phyloP scores from a whole-genome alignment of 495 filamentous ascomycete genomes.

The Chaetomium cochliodes region DNA sequence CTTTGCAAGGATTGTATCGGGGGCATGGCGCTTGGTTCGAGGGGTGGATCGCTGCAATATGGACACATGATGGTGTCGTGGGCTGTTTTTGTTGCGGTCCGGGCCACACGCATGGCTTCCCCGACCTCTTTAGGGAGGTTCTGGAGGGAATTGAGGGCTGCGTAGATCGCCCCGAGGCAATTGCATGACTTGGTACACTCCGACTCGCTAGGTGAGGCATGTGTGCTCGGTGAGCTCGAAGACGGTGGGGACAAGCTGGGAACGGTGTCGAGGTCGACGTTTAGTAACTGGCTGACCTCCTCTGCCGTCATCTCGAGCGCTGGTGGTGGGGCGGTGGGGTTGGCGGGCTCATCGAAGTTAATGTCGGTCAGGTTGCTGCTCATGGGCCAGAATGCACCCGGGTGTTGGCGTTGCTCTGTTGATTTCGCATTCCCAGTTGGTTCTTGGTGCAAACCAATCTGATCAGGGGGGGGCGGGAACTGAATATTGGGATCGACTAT shows the following conservation, averaged over 20 bases:
- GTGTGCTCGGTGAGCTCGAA: constrained; percentile 12
- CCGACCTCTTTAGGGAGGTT: constrained; percentile 43
- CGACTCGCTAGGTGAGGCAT: constrained; percentile 1
- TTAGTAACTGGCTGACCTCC: constrained; percentile 20
- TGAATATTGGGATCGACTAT: constrained; percentile 26
- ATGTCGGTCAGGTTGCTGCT: constrained; percentile 17
- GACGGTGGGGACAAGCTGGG: constrained; percentile 29
- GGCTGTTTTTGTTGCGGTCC: constrained; percentile 56
- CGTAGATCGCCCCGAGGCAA: constrained; percentile 45
- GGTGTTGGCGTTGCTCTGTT: neutral
- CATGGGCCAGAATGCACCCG: constrained; percentile 15
- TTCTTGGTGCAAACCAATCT: neutral
- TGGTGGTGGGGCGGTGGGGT: neutral
- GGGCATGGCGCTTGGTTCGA: constrained; percentile 24
- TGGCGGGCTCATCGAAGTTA: constrained; percentile 19
- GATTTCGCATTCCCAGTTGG: neutral
- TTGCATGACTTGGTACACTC: constrained; percentile 28
- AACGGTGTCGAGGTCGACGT: constrained; percentile 12
- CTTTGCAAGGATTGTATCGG: constrained; percentile 55
- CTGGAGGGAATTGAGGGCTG: constrained; percentile 48
- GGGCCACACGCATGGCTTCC: constrained; percentile 54
- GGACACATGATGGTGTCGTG: constrained; percentile 59
- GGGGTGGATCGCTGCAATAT: constrained; percentile 51
- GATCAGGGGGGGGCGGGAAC: neutral
- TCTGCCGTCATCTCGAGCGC: constrained; percentile 21